Base-by-base conservation (phyloP, 345 rosid genomes). In the Stellera chamaejasme region DNA sequence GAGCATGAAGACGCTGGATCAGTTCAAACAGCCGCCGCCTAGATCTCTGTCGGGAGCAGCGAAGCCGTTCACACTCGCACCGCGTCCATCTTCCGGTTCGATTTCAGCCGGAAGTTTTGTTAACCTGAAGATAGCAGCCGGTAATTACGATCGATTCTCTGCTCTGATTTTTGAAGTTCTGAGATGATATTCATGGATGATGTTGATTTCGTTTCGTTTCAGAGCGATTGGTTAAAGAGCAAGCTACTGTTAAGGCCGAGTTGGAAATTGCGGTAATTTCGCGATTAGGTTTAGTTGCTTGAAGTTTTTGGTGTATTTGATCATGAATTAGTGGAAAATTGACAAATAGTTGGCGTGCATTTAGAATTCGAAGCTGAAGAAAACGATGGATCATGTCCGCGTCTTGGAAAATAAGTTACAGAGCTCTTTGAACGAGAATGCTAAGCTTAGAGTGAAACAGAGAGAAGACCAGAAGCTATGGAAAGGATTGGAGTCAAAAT, bases 401-500 rank as follows among this genome's bases (percentile, higher is more conserved):
- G 67, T 64, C 10, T 72, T 92, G 54, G 97, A 86, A 81, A 95
- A 81, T 43, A 88, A 89, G 69, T 74, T 89, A 65, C 99, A 89
- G 77, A 84, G 68, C 68, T 84, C 97, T 54, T 82, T 81, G 46
- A 87, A 84, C 50, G 99, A 93, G 72, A 93, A 93, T 71, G 84
- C 94, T 41, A 87, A 89, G 77, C 86, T 89, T 56, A 82, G 78
- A 62, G 89, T 81, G 48, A 89, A 75, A 83, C 94, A 86, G 73
- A 93, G 81, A 59, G 97, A 89, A 68, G 90, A 89, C 59, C 88
- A 89, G 62, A 93, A 89, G 76, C 83, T 89, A 41, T 93, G 99
- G 99, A 82, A 70, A 73, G 99, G 97, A 53, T 26, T 87, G 77
- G 89, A 81, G 66, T 93, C 95, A 27, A 86, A 86, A 45, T 82